A percentile compares a stretch with the other conserved stretches of the same genome.
phyloP scores from a whole-genome alignment of 148 eudicot species.

The Diospyros kaki region DNA sequence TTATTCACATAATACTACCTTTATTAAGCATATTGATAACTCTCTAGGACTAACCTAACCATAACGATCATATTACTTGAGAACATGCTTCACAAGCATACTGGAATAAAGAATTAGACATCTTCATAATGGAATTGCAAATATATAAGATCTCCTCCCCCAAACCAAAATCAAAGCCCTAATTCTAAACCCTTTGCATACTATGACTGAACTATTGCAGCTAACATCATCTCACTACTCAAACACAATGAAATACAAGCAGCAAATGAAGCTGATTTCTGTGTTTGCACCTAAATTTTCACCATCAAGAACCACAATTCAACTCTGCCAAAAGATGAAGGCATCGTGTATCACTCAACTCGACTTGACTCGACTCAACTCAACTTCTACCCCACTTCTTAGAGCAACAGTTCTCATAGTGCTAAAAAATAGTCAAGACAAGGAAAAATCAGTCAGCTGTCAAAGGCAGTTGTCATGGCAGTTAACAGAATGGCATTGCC shows the following conservation, averaged over 20 bases:
- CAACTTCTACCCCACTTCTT: not conserved
- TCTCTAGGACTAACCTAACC: no score
- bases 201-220: not conserved
- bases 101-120: no score
- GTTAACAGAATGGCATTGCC: constrained; percentile 25
- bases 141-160: no score
- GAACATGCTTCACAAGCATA: no score
- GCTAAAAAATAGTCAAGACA: not conserved
- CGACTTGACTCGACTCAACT: no score
- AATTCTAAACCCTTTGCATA: not conserved
- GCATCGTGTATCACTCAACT: not conserved
- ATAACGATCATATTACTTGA: no score
- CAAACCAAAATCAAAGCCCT: not conserved
- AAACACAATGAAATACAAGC: not conserved
- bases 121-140: no score
- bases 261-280: not conserved
- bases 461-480: not conserved
- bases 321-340: constrained; percentile 10
- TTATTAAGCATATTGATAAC: no score
- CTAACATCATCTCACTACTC: not conserved
- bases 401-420: not conserved
- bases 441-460: not conserved
- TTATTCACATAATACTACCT: no score
- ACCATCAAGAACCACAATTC: not conserved
- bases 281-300: not conserved